Evolutionary conservation across 345 rosid genomes (phyloP).

Genomic region (Carallia pectinifolia): DNA sequence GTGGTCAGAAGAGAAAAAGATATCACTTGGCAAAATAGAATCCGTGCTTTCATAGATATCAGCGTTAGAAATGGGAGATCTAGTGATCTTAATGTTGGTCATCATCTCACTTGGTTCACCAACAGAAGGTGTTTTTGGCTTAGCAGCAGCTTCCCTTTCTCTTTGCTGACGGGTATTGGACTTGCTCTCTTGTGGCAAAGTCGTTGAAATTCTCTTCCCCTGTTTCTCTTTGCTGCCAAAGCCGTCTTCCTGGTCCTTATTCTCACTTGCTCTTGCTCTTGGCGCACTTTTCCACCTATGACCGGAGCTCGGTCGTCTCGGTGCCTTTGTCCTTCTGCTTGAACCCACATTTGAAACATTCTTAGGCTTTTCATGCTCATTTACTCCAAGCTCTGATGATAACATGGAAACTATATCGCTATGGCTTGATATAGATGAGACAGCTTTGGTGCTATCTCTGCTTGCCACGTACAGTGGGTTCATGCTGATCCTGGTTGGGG

Average conservation of each 20-base stretch:
- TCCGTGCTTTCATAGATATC: constrained; percentile 41
- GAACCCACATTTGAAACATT: constrained; percentile 17
- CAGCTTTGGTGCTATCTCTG: not conserved
- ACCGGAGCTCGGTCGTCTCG: constrained; percentile 16
- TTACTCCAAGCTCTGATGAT: constrained; percentile 10
- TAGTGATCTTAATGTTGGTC: constrained; percentile 39
- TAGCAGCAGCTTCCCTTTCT: too few relatives aligned
- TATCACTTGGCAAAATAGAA: constrained; percentile 50
- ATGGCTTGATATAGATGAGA: not conserved
- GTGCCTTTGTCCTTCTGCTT: constrained; percentile 27
- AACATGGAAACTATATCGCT: not conserved
- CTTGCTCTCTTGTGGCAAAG: constrained; percentile 24
- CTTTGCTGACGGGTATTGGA: too few relatives aligned
- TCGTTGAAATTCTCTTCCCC: constrained; percentile 27
- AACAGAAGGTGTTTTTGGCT: constrained; percentile 23
- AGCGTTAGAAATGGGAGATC: constrained; percentile 13
- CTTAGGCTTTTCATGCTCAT: constrained; percentile 16
- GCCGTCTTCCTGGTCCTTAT: constrained; percentile 24
- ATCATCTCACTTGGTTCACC: constrained; percentile 60
- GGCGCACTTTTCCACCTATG: constrained; percentile 41
- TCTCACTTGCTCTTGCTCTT: constrained; percentile 31
- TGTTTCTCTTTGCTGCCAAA: constrained; percentile 21
- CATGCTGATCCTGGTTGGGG: constrained; percentile 35
- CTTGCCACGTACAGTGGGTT: constrained; percentile 46
- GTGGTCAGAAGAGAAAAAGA: constrained; percentile 50